Conservation (phyloP, 768 basidiomycete genomes). For the Xerocomus spinulosus region DNA sequence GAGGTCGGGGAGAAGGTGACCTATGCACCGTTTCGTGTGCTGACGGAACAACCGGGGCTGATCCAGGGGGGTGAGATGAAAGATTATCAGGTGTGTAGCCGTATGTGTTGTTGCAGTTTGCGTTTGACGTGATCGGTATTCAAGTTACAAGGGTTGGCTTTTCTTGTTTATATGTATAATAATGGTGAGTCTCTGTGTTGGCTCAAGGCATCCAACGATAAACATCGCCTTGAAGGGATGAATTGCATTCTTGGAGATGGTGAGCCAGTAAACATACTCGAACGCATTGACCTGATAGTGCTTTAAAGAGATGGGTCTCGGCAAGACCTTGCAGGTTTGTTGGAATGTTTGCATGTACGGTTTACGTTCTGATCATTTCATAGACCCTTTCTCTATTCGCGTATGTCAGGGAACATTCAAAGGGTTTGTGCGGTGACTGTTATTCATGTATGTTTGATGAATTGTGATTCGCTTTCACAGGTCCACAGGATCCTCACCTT, state of each 20-base stretch:
- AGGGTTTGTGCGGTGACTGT: slow-evolving; percentile 29
- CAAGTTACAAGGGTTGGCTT: slow-evolving; percentile 59
- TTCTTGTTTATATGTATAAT: slow-evolving; percentile 60
- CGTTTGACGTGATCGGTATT: background rate
- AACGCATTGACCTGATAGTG: background rate
- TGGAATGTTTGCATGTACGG: background rate
- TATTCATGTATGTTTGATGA: background rate
- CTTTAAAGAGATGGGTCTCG: slow-evolving; percentile 53
- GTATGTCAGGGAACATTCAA: slow-evolving; percentile 53
- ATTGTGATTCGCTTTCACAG: slow-evolving; percentile 18
- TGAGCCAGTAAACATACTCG: slow-evolving; percentile 24
- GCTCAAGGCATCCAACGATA: background rate
- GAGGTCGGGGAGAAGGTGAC: slow-evolving; percentile 25
- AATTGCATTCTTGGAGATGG: slow-evolving; percentile 72
- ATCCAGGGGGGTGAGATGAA: slow-evolving; percentile 60
- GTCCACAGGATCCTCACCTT: slow-evolving; percentile 55
- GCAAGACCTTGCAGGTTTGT: slow-evolving; percentile 57
- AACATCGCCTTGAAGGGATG: slow-evolving; percentile 39
- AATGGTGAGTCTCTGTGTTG: slow-evolving; percentile 42
- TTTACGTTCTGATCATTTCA: slow-evolving; percentile 2
- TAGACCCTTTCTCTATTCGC: slow-evolving; percentile 63
- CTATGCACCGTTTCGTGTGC: slow-evolving; percentile 35
- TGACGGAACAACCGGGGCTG: slow-evolving; percentile 46
- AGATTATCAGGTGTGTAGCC: slow-evolving; percentile 55
- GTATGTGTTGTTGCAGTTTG: background rate